These are phyloP conservation scores for Fusarium sp. DNA, from an alignment of 2,329 filamentous ascomycete genomes.

Conservation along the genomic window DNA sequence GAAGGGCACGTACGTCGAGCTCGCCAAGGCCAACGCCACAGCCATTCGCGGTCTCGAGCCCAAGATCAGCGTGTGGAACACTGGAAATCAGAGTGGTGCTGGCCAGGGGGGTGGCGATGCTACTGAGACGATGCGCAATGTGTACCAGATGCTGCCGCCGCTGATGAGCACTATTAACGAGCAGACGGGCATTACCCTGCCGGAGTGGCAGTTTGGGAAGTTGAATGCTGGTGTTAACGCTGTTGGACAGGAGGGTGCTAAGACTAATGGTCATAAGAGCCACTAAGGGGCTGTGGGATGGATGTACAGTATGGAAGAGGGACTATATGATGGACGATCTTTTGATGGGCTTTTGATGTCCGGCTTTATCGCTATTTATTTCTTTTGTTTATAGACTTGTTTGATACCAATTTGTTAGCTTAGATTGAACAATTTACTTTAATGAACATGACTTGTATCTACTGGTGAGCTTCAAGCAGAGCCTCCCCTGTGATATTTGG, in stretches of 20 bases:
- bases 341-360: conserved; percentile 7
- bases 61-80: conserved; percentile 94
- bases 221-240: conserved; percentile 49
- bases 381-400: conserved; percentile 18
- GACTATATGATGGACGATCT: neutral
- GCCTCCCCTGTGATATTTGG: fast-evolving
- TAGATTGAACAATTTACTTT: neutral
- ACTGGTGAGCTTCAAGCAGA: fast-evolving
- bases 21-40: conserved; percentile 80
- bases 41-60: conserved; percentile 82
- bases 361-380: neutral
- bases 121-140: conserved; percentile 72
- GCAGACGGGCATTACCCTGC: conserved; percentile 84
- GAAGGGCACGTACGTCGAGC: conserved; percentile 78
- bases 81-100: conserved; percentile 61
- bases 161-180: conserved; percentile 87
- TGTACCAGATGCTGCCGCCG: conserved; percentile 86
- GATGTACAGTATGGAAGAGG: neutral
- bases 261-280: conserved; percentile 36
- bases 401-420: conserved; percentile 27
- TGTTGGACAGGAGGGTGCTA: conserved; percentile 40
- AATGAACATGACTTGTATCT: neutral
- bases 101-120: conserved; percentile 58
- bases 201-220: conserved; percentile 75
- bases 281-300: neutral